Base-by-base conservation (phyloP, 345 rosid genomes). In the Diplotaxis tenuifolia region DNA sequence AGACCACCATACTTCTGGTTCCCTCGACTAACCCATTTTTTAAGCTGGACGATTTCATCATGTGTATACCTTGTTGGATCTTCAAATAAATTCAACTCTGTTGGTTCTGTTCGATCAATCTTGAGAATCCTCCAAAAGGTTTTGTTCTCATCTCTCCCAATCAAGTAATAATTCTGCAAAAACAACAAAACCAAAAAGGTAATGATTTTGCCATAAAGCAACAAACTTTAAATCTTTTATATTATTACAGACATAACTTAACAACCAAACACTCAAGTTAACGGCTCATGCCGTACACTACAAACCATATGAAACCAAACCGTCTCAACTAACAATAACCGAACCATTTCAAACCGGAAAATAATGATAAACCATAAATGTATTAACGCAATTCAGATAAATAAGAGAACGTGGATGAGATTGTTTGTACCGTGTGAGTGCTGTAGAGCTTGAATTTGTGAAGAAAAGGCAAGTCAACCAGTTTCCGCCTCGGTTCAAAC, bases 401-500 rank as follows among this genome's bases (percentile, higher is more conserved):
- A 21, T 5, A 49, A 49, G n/a, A 61, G 69, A 52, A 6, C 4
- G 21, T 40, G 14, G 68, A 28, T 34, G 4, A 19, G 22, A 21
- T 19, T 7, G 8, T 1, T 23, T 18, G 21, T 71, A 94, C 98
- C 90, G 91, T 86, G 67, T 67, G 84, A 81, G 98, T 94, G 72
- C 80, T 87, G 62, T 88, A 91, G 72, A 94, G 95, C 68, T 82
- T 80, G 83, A 89, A 91, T 77, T 87, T 94, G 78, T 88, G 89
- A 83, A 94, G 82, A 77, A 77, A 64, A 36, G 82, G 85, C 28
- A 75, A 64, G 32, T 80, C 70, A 73, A 56, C 73, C 16, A 53
- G 72, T 61, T 71, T 71, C 2, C 71, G 82, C 62, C 60, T 36
- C 9, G 60, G 77, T 20, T 61, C 76, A 34, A 69, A 50, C 84